These are phyloP conservation scores for Micractinium conductrix DNA, from an alignment of 139 green algal genomes.

Conservation along the genomic window DNA sequence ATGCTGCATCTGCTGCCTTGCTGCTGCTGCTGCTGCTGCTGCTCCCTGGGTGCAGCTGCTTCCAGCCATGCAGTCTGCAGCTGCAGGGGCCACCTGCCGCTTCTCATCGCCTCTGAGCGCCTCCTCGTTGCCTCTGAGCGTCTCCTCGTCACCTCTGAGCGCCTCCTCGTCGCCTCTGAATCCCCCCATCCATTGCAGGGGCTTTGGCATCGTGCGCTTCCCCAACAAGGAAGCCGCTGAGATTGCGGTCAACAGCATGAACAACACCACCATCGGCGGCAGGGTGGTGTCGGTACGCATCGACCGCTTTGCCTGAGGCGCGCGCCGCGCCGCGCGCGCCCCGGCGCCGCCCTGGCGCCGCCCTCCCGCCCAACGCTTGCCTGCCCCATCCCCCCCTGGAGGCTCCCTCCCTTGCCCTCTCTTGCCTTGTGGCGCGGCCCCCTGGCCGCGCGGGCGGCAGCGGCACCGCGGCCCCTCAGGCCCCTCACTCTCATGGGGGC, in stretches of 20 bases:
- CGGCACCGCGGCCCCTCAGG: too few relatives aligned
- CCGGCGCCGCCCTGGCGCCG: too few relatives aligned
- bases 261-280: constrained; percentile 85
- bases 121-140: not conserved
- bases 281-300: constrained; percentile 84
- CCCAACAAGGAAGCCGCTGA: constrained; percentile 68
- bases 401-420: too few relatives aligned
- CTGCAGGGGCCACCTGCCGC: too few relatives aligned
- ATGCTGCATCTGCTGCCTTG: not conserved
- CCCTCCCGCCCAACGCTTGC: too few relatives aligned
- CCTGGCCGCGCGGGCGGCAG: too few relatives aligned
- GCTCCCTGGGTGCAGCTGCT: not conserved
- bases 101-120: not conserved
- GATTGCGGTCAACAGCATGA: constrained; percentile 73
- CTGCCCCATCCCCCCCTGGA: too few relatives aligned
- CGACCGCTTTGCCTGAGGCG: constrained; percentile 77
- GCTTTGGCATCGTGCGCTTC: constrained; percentile 90
- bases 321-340: not conserved
- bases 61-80: not conserved
- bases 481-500: too few relatives aligned
- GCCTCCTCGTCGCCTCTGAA: not conserved
- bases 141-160: not conserved
- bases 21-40: not conserved
- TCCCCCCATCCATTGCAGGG: constrained; percentile 52
- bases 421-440: too few relatives aligned